These are phyloP conservation scores for Tolypocladium tropicale DNA, from an alignment of 2,329 filamentous ascomycete species.

Conservation along the genomic window DNA sequence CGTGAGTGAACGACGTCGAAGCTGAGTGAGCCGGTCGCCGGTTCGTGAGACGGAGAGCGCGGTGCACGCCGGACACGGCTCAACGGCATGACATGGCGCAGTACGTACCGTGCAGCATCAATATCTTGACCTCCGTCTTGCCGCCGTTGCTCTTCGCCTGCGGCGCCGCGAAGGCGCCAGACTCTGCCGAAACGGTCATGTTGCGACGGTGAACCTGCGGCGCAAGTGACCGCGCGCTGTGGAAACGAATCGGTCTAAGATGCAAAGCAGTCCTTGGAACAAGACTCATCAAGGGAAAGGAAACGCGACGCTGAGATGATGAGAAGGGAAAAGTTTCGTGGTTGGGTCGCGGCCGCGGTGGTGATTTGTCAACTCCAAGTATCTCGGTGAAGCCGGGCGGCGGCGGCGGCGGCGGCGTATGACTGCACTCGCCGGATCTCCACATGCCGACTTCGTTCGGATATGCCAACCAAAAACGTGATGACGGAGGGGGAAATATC, in stretches of 20 bases:
- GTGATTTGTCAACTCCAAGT: neutral
- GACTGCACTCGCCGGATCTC: neutral
- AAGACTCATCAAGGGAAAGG: conserved; percentile 9
- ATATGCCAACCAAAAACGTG: neutral
- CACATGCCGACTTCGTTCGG: neutral
- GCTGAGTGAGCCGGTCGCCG: neutral
- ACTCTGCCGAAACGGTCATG: conserved; percentile 15
- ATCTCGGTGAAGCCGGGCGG: neutral
- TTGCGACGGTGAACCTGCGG: conserved; percentile 6
- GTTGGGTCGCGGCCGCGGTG: neutral
- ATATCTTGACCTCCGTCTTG: conserved; percentile 51
- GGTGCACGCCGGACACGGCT: neutral
- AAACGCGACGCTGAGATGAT: neutral
- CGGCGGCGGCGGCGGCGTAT: neutral
- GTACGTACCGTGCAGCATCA: conserved; percentile 63
- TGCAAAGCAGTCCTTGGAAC: conserved; percentile 5
- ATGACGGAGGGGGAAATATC: too few species aligned
- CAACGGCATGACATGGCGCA: too few species aligned
- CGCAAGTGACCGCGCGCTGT: neutral
- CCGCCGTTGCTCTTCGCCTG: conserved; percentile 21
- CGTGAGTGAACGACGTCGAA: neutral
- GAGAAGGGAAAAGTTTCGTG: neutral
- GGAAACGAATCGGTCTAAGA: conserved; percentile 7
- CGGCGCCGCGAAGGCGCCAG: conserved; percentile 12
- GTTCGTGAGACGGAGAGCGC: neutral